Base-by-base conservation (phyloP, 345 rosid species). In the Clausena lansium region DNA sequence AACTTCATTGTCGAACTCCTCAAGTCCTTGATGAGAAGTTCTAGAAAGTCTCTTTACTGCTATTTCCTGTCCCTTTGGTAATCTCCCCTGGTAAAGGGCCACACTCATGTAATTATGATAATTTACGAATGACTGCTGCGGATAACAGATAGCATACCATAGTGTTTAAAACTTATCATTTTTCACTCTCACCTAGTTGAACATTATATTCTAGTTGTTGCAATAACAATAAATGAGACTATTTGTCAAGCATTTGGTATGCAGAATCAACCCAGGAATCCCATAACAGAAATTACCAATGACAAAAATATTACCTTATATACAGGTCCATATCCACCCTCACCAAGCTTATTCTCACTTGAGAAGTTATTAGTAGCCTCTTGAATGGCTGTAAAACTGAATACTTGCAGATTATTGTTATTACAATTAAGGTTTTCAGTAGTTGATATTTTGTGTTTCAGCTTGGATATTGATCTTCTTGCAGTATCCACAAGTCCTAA, bases 281-380 rank as follows among this genome's bases (percentile, higher is more conserved):
- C 17, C 50, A 3, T 3, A 41, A 41, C 3, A 52, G 57, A 52
- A 52, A 52, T 19, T 0, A 52, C 22, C 57, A 19, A 17, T 19
- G 22, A 52, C 22, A 15, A 52, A 52, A 17, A 39, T 15, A 22
- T 27, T 70, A 83, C 88, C 86, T 80, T 85, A 54, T 85, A 85
- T 25, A 87, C 90, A 39, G 88, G 86, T 15, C 88, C 88, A 77
- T 74, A 87, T 19, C 88, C 91, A 70, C 88, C 91, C 76, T 85
- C 75, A 30, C 88, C 91, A 27, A 85, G 80, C 68, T 73, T 78
- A 64, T 85, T 88, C 77, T 77, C 81, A 19, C 47, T 38, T 0
- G 83, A 79, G 70, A 87, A 87, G 74, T 79, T 60, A 47, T 81
- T 19, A 3, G 91, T 88, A 32, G 91, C 87, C 57, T 33, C 78